phyloP scores from a whole-genome alignment of 179 eudicot species.

The Heliamphora ciliata region DNA sequence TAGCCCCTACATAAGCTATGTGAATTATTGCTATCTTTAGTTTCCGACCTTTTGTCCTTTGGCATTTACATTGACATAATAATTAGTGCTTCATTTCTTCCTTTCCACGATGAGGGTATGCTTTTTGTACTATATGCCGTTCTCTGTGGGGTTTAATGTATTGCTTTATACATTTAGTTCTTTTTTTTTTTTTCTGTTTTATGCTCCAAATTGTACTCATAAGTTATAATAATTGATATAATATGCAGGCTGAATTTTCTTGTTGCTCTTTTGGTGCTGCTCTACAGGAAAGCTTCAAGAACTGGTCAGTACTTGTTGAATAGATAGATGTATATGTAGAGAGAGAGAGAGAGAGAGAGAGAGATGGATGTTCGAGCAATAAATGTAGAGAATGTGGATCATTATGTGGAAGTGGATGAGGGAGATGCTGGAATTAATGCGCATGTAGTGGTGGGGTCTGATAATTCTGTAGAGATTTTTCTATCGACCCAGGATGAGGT shows the following conservation, averaged over 20 bases:
- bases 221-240: not conserved
- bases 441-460: constrained; percentile 7
- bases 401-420: constrained; percentile 29
- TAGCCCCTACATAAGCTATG: no score
- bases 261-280: not conserved
- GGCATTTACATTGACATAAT: no score
- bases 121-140: no score
- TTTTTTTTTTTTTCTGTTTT: not conserved
- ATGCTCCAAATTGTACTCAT: not conserved
- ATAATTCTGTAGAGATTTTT: constrained; percentile 33
- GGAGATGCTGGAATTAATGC: constrained; percentile 27
- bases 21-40: no score
- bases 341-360: not conserved
- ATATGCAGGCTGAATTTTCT: not conserved
- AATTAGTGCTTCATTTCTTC: no score
- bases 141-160: no score
- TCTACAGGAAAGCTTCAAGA: not conserved
- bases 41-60: no score
- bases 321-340: not conserved
- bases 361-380: constrained; percentile 36
- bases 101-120: no score
- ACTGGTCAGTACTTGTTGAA: constrained; percentile 7
- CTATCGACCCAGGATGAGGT: constrained; percentile 28
- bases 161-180: not conserved
- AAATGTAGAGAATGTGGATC: constrained; percentile 36